Percentiles rank a stretch among this genome's conserved stretches.
phyloP scores from a whole-genome alignment of 1,284 basidiomycete genomes.

The Coniferiporia sulphurascens region DNA sequence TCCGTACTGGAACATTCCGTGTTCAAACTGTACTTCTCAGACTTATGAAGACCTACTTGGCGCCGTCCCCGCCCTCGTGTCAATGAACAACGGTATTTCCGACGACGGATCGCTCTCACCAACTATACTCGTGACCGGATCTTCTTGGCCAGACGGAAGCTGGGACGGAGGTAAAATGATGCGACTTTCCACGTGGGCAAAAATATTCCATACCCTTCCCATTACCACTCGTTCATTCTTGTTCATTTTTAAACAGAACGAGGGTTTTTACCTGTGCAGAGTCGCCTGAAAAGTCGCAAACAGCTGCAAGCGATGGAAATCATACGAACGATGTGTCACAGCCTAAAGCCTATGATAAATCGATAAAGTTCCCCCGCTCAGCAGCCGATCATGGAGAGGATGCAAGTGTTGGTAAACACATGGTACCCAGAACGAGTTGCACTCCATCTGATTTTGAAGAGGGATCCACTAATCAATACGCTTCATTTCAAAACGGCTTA shows the following conservation, averaged over 20 bases:
- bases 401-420: background rate
- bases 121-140: background rate
- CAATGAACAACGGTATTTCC: conserved; percentile 1
- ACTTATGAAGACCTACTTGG: conserved; percentile 5
- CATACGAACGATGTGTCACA: background rate
- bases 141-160: background rate
- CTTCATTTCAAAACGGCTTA: too few species aligned
- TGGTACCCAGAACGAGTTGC: background rate
- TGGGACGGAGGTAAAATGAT: background rate
- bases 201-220: background rate
- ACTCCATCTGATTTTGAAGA: too few species aligned
- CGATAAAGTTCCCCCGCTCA: background rate
- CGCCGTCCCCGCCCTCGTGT: conserved; percentile 1
- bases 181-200: background rate
- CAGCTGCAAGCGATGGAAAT: background rate
- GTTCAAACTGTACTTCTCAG: background rate
- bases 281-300: too few species aligned
- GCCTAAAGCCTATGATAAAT: background rate
- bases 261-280: background rate
- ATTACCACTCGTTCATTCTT: background rate
- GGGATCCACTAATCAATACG: too few species aligned
- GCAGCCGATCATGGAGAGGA: background rate
- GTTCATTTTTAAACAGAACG: background rate
- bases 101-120: background rate
- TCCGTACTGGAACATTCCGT: background rate